Base-by-base conservation (phyloP, 371 early-diverging fungal genomes). In the Cokeromyces recurvatus region DNA sequence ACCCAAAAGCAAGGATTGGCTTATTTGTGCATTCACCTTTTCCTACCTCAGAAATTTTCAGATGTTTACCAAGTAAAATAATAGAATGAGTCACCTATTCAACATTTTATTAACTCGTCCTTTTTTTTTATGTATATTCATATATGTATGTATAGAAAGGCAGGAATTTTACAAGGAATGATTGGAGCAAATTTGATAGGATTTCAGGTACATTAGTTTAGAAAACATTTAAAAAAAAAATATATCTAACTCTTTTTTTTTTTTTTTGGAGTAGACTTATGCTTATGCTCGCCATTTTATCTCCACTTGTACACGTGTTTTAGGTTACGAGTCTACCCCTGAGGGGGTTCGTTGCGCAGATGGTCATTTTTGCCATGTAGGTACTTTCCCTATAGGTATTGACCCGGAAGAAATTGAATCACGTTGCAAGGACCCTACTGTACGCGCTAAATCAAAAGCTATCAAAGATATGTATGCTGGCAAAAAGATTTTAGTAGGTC, bases 11-110 rank as follows among this genome's bases (percentile, higher is more conserved):
- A 4, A 78, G 82, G 31, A 87, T 98, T 48, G 97, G 96, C 15
- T 89, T 98, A 64, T 99, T 99, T 69, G 75, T 98, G 21, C 99
- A 99, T 71, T 92, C 96, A 0, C 95, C 98, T 4, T 99, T 98
- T 69, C 98, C 98, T 4, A 85, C 82, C 48, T 89, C 91, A 2
- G 94, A 94, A 55, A 86, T 95, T 12, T 96, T 99, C 75, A 79
- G 94, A 29, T 29, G 29, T 11, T 29, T 29, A 11, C 29, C 29
- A 5, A 29, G 29, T 29, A 29, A 29, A 11, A 8, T n/a, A n/a
- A n/a, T n/a, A n/a, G n/a, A n/a, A n/a, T n/a, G n/a, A n/a, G n/a
- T n/a, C n/a, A n/a, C n/a, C n/a, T n/a, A n/a, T n/a, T n/a, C n/a
- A n/a, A n/a, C n/a, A n/a, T n/a, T n/a, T n/a, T n/a, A n/a, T n/a